Base-by-base conservation (phyloP, 257 asterid genomes). In the Solanum ossicruentum region DNA sequence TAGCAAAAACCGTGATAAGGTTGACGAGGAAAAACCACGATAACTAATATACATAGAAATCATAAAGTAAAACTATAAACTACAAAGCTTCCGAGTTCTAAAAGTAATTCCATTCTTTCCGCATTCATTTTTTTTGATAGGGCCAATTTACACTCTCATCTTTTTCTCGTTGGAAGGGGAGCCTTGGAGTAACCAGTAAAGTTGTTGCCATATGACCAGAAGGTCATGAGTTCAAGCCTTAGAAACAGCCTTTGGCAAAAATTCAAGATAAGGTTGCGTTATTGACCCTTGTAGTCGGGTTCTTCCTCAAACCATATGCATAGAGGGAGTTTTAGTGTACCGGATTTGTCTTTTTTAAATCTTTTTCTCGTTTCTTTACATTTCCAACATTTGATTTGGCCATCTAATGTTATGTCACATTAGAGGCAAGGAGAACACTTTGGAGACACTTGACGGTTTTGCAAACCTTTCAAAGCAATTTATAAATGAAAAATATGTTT, bases 41-140 rank as follows among this genome's bases (percentile, higher is more conserved):
- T 69, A 83, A 49, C 89, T 89, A 86, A 89, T 80, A 82, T 63
- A 80, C 43, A 56, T 69, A 77, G 63, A 77, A 51, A 52, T 77
- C n/a, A 79, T 32, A 83, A 85, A 52, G 41, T 79, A 83, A 58
- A 72, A 85, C 84, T 65, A 58, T 85, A 21, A 85, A 36, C 84
- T 63, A 80, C 83, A 85, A 88, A 91, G 85, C 85, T 89, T 84
- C 88, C 83, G 83, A 54, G 89, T 60, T 20, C 79, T 82, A 72
- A 79, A 43, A 41, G 67, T 54, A 73, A 70, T 66, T 77, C 78
- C 52, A 84, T 86, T 87, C 66, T 86, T 84, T 72, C 85, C 58
- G 69, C 81, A 60, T 82, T 81, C 57, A 49, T 73, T 47, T 12
- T 21, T 63, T 73, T 45, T n/a, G 12, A 23, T 21, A 47, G 41